These are phyloP conservation scores for Penicillium samsonianum DNA, from an alignment of 495 filamentous ascomycete species.

Conservation along the genomic window DNA sequence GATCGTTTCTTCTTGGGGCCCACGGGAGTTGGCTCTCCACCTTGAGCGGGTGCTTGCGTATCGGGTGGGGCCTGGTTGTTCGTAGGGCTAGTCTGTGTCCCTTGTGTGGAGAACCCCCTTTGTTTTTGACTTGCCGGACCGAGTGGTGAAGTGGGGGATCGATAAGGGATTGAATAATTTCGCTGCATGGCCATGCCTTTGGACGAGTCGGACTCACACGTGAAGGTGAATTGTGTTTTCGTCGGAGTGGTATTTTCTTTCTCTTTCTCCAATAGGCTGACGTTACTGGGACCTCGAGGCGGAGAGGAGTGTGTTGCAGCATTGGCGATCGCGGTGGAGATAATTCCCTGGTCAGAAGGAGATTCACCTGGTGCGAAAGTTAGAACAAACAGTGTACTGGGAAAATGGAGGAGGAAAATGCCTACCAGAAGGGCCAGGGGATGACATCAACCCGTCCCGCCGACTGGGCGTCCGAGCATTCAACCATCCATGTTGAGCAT, in stretches of 20 bases:
- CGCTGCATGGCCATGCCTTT: slow-evolving; percentile 61
- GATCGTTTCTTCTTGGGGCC: slow-evolving; percentile 59
- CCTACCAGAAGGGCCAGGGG: slow-evolving; percentile 42
- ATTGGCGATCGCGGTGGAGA: slow-evolving; percentile 86
- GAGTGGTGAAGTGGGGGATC: slow-evolving; percentile 37
- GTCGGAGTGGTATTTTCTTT: slow-evolving; percentile 63
- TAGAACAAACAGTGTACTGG: slow-evolving; percentile 8
- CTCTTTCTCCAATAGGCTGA: slow-evolving; percentile 74
- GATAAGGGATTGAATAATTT: slow-evolving; percentile 35
- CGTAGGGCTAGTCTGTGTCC: slow-evolving; percentile 62
- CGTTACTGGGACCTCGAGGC: slow-evolving; percentile 66
- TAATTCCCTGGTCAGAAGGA: slow-evolving; percentile 68
- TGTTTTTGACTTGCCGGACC: slow-evolving; percentile 31
- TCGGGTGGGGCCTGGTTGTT: slow-evolving; percentile 31
- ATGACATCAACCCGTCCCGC: slow-evolving; percentile 43
- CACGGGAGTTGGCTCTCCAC: slow-evolving; percentile 35
- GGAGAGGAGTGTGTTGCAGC: slow-evolving; percentile 69
- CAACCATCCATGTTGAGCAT: slow-evolving; percentile 42
- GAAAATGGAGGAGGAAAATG: neutral
- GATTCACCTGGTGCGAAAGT: slow-evolving; percentile 34
- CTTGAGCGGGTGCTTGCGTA: slow-evolving; percentile 40
- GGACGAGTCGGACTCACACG: slow-evolving; percentile 73
- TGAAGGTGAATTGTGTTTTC: slow-evolving; percentile 90
- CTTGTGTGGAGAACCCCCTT: slow-evolving; percentile 55
- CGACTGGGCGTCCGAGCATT: slow-evolving; percentile 37